phyloP scores from a whole-genome alignment of 139 green algal species.

The Dunaliella primolecta region DNA sequence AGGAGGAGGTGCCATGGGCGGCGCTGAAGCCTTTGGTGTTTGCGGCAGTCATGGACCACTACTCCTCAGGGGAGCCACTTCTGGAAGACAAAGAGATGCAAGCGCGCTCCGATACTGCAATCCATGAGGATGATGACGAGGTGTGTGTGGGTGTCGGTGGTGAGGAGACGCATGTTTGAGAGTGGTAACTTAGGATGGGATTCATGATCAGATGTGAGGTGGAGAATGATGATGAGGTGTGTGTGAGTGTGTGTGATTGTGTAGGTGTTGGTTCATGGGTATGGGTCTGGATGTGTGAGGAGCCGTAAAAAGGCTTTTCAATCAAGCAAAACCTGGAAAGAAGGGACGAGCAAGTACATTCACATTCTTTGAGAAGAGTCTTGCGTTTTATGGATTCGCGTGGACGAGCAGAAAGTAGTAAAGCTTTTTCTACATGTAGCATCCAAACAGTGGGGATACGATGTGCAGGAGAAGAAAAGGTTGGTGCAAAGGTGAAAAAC shows the following conservation, averaged over 20 bases:
- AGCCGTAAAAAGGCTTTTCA: no score
- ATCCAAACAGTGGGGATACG: no score
- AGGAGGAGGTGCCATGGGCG: conserved; percentile 59
- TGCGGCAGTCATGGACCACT: conserved; percentile 96
- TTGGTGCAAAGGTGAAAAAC: no score
- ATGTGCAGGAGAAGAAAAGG: no score
- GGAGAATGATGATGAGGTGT: not conserved
- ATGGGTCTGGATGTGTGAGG: not conserved
- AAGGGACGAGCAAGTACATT: no score
- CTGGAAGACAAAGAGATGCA: conserved; percentile 51
- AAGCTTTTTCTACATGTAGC: no score
- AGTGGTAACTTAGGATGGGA: not conserved
- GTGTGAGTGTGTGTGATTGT: not conserved
- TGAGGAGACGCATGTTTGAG: not conserved
- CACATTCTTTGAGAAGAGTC: no score
- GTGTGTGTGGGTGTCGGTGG: conserved; percentile 29
- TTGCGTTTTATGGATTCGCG: no score
- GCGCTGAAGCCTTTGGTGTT: conserved; percentile 94
- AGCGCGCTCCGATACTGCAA: conserved; percentile 54
- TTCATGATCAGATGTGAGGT: not conserved
- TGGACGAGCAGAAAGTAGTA: no score
- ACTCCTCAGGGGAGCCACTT: conserved; percentile 70
- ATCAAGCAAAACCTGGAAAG: no score
- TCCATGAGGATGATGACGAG: conserved; percentile 76
- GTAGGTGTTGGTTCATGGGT: not conserved